Evolutionary conservation across 805 yeast species (phyloP), one percentile per base, ranked within the genome.

Genomic region (Torulaspora franciscae): DNA sequence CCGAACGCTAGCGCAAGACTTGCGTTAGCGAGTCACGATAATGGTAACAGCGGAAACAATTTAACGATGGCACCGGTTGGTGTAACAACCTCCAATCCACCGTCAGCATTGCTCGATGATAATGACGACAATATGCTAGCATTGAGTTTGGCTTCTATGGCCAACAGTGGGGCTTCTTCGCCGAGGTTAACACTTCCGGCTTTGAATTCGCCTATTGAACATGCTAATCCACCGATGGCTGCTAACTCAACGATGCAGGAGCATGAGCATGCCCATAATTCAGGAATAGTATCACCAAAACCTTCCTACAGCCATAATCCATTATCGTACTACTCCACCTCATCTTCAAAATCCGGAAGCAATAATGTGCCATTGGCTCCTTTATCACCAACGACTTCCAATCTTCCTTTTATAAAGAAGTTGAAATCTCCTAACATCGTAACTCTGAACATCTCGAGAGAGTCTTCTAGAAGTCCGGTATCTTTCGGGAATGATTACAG

Each of bases 111-210:
- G 7, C 52, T 59, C 22, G 63, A 57, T 37, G 66, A 64, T 33
- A 58, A 62, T 40, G 67, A 64, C 32, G 68, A 64, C 47, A 64
- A 61, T 39, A 51, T 64, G 57, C 43, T 64, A 26, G 68, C 68
- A 3, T 48, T 64, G 40, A 62, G 67, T 43, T 46, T 64, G 23
- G 61, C 68, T 4, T 61, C 65, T 11, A 62, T 64, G 66, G 68
- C 68, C 22, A 61, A 61, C 41, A 62, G 65, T 37, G 62, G 66
- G 11, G 59, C 61, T 5, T 61, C 67, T 2, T 63, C 67, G 5
- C 68, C 68, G 10, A 51, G 64, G 36, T 45, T 61, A 37, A 50
- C 52, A n/a, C 43, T 60, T 34, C 63, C 62, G 13, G 50, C 61
- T 23, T 46, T 63, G 28, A 53, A 55, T 28, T 58, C 62, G 8